phyloP scores from a whole-genome alignment of 441 rosid genomes.

The Codiaeum variegatum region DNA sequence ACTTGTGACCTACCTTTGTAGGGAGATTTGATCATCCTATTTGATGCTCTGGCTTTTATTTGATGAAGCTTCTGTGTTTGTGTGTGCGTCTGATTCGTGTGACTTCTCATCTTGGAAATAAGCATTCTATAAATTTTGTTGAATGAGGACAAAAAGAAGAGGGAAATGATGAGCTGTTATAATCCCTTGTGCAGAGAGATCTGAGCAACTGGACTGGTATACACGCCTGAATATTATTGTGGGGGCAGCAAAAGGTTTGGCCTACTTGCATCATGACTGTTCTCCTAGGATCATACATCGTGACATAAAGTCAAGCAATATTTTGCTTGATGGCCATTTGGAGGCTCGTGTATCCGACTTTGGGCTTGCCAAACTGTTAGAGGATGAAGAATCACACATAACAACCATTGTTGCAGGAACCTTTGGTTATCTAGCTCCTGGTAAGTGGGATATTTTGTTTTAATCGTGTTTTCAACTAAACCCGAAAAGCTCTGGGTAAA shows the following conservation, averaged over 20 bases:
- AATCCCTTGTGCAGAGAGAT: conserved; percentile 56
- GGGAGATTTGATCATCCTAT: background rate
- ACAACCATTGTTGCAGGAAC: conserved; percentile 99
- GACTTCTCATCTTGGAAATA: background rate
- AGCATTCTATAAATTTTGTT: conserved; percentile 9
- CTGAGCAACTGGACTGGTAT: conserved; percentile 94
- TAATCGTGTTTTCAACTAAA: conserved; percentile 7
- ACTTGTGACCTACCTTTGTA: background rate
- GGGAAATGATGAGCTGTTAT: conserved; percentile 8
- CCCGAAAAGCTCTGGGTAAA: conserved; percentile 2
- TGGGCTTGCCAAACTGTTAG: conserved; percentile 92
- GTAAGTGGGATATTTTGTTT: conserved; percentile 37
- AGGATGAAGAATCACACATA: conserved; percentile 96
- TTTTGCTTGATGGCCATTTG: conserved; percentile 90
- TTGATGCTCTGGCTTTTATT: background rate
- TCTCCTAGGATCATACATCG: conserved; percentile 98
- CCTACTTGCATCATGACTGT: conserved; percentile 96
- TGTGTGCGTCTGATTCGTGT: no score
- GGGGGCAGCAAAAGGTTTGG: conserved; percentile 98
- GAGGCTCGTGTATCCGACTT: conserved; percentile 98
- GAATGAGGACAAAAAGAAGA: background rate
- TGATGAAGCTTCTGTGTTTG: background rate
- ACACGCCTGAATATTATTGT: conserved; percentile 81
- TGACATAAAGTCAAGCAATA: conserved; percentile 96
- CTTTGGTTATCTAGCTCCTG: conserved; percentile 97